A percentile compares a stretch with the other conserved stretches of the same genome.
Evolutionary conservation across 768 basidiomycete genomes (phyloP).

Genomic region (Naganishia onofrii): DNA sequence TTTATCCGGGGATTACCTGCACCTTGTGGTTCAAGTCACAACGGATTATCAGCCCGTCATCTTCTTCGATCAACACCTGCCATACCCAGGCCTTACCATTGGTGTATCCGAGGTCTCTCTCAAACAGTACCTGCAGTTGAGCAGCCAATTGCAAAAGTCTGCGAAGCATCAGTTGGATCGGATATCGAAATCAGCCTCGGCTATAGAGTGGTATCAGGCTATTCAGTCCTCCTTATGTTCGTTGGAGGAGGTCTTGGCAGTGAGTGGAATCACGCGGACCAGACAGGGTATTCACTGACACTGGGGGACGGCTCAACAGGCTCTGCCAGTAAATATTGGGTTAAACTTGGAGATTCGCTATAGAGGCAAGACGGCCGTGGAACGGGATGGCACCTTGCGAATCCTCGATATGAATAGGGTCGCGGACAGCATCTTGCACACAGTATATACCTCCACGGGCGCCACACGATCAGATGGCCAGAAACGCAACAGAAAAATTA

Average conservation of each 20-base stretch:
- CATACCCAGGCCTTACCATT: constrained; percentile 69
- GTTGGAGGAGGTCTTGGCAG: constrained; percentile 72
- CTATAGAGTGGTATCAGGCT: constrained; percentile 52
- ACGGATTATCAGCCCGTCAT: constrained; percentile 86
- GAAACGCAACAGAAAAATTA: constrained; percentile 68
- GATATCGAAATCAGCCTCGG: constrained; percentile 25
- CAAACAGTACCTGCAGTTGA: constrained; percentile 71
- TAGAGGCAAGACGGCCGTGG: constrained; percentile 59
- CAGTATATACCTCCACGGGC: constrained; percentile 67
- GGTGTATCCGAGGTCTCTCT: constrained; percentile 80
- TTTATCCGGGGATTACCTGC: constrained; percentile 80
- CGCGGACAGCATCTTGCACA: constrained; percentile 78
- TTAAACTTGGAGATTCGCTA: constrained; percentile 81
- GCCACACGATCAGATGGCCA: constrained; percentile 53
- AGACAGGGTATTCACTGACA: constrained; percentile 8
- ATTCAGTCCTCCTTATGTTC: constrained; percentile 60
- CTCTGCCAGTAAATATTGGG: constrained; percentile 58
- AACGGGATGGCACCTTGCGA: constrained; percentile 57
- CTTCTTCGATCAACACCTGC: constrained; percentile 71
- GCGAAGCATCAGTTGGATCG: constrained; percentile 14
- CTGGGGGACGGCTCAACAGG: not conserved
- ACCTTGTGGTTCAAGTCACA: constrained; percentile 85
- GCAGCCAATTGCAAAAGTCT: constrained; percentile 54
- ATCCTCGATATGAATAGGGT: constrained; percentile 72
- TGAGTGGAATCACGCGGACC: constrained; percentile 51